Percentiles rank a stretch among this genome's conserved stretches.
phyloP scores from a whole-genome alignment of 208 protist species.

The Phytomonas francai region DNA sequence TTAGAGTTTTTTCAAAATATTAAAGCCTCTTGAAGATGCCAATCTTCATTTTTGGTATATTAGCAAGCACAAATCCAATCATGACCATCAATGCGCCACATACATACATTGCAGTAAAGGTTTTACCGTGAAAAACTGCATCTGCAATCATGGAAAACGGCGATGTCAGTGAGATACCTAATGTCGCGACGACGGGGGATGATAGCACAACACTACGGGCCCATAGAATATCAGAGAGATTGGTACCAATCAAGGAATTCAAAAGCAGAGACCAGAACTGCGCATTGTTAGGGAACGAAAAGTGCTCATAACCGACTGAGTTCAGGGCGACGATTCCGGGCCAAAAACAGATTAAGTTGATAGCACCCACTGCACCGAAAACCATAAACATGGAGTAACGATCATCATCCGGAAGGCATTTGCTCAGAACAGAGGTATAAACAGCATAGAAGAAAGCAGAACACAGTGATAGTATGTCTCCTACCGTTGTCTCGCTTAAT shows the following conservation, averaged over 20 bases:
- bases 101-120: slow-evolving; percentile 58
- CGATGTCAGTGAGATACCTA: slow-evolving; percentile 84
- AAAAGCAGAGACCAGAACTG: slow-evolving; percentile 71
- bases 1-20: neutral
- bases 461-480: slow-evolving; percentile 62
- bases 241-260: slow-evolving; percentile 85
- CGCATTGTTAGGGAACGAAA: slow-evolving; percentile 37
- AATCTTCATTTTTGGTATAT: slow-evolving; percentile 33
- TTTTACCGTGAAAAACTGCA: slow-evolving; percentile 27
- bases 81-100: slow-evolving; percentile 64
- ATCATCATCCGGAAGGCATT: slow-evolving; percentile 72
- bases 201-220: slow-evolving; percentile 84
- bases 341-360: slow-evolving; percentile 76
- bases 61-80: slow-evolving; percentile 69
- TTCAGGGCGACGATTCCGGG: slow-evolving; percentile 61
- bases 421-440: slow-evolving; percentile 84
- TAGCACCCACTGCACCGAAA: slow-evolving; percentile 79
- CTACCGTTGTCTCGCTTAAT: slow-evolving; percentile 30
- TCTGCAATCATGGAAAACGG: slow-evolving; percentile 86
- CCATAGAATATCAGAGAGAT: slow-evolving; percentile 89
- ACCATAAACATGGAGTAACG: slow-evolving; percentile 81
- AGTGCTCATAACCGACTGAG: slow-evolving; percentile 44
- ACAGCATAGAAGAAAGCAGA: slow-evolving; percentile 85
- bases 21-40: neutral
- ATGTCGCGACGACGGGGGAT: slow-evolving; percentile 84